These are phyloP conservation scores for Colletotrichum liaoningense DNA, from an alignment of 2,329 filamentous ascomycete species.

Conservation along the genomic window DNA sequence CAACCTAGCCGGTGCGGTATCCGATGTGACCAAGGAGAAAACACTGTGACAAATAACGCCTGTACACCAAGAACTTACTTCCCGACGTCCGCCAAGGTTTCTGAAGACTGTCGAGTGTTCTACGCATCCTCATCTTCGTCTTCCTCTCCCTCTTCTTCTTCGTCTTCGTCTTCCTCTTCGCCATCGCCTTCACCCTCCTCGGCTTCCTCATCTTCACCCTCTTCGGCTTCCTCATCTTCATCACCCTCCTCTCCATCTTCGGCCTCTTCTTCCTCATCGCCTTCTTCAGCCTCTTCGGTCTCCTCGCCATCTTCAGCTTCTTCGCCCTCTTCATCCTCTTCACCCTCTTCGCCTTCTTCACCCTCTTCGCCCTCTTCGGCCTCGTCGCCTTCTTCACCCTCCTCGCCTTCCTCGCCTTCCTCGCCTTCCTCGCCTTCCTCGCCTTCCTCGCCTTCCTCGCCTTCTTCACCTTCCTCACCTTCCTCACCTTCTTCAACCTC, in stretches of 20 bases:
- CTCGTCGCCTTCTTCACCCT: neutral
- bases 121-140: conserved; percentile 8
- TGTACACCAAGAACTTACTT: neutral
- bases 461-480: conserved; percentile 37
- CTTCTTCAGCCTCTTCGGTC: neutral
- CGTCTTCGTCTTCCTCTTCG: neutral
- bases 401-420: neutral
- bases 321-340: neutral
- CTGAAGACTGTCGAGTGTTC: neutral
- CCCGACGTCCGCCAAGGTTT: neutral
- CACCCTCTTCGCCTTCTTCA: neutral
- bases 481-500: conserved; percentile 40
- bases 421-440: conserved; percentile 44
- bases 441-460: conserved; percentile 25
- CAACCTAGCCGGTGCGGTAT: neutral
- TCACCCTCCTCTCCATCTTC: neutral
- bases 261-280: neutral
- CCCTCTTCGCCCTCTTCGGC: neutral
- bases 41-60: neutral
- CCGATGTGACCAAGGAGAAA: too few species aligned
- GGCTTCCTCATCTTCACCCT: neutral
- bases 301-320: neutral
- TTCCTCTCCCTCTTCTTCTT: neutral
- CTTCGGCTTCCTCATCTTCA: neutral
- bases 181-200: neutral